Evolutionary conservation across 2,329 filamentous ascomycete species (phyloP), one percentile per base, ranked within the genome.

Genomic region (Aspergillus puulaauensis): DNA sequence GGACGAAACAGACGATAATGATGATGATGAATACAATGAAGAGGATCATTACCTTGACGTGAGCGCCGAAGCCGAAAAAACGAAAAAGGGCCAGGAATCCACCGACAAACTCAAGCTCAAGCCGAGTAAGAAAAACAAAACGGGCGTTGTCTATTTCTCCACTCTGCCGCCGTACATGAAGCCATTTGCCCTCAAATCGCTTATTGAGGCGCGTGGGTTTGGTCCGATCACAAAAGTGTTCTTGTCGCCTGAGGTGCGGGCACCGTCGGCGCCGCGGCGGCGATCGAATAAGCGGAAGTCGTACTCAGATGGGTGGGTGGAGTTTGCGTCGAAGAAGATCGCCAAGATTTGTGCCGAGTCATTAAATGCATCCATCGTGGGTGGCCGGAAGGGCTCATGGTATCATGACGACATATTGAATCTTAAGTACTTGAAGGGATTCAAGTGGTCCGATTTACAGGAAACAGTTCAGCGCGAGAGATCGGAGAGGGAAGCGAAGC

Each of bases 141-240:
- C 73, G 0, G 77, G 77, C 35, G 76, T 79, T 4, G 65, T 80
- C 43, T 79, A 79, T 57, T 66, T 79, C 27, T 77, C 76, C 24
- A 78, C 77, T 2, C 64, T 80, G 2, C 78, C 78, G 4, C 78
- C 78, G 24, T 79, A 80, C 55, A 70, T 80, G n/a, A 78, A 78
- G 60, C 77, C 77, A n/a, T 76, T 70, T 47, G 75, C 76, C 0
- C 65, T 80, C n/a, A 78, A 78, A 56, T 71, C 68, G 5, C 65
- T 80, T 7, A 66, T 80, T 3, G 64, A 72, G 40, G 66, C 73
- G 9, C 72, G 77, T 6, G 73, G 74, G 1, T 80, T 80, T 54
- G 65, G 61, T 1, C 76, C 76, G 3, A 76, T 79, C 43, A 75
- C 72, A 19, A 74, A 73, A 40, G 66, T 78, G n/a, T 80, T 80